Conservation (phyloP, 768 basidiomycete genomes). For the Panellus pusillus region DNA sequence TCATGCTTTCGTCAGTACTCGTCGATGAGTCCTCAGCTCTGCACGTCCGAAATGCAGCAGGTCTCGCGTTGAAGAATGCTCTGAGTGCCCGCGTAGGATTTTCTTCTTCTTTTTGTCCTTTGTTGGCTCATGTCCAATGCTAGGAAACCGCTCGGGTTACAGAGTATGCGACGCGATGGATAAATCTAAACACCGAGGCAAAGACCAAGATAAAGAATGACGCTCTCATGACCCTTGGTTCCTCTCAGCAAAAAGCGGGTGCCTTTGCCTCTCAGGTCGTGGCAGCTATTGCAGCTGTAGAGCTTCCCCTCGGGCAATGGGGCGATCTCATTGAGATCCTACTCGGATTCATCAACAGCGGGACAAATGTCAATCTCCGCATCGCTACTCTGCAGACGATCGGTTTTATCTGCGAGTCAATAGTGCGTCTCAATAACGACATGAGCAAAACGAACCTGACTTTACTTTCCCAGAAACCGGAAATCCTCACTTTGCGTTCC, state of each 20-base stretch:
- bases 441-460: slow-evolving; percentile 18
- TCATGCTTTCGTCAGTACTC: slow-evolving; percentile 84
- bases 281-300: slow-evolving; percentile 90
- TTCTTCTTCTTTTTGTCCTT: slow-evolving; percentile 22
- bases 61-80: slow-evolving; percentile 95
- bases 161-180: slow-evolving; percentile 80
- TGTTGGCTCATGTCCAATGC: slow-evolving; percentile 20
- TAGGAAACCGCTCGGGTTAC: slow-evolving; percentile 77
- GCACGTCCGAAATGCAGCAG: slow-evolving; percentile 92
- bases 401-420: slow-evolving; percentile 95
- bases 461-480: slow-evolving; percentile 74
- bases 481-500: slow-evolving; percentile 82
- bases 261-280: slow-evolving; percentile 91
- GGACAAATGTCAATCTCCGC: slow-evolving; percentile 67
- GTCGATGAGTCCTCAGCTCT: slow-evolving; percentile 68
- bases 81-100: slow-evolving; percentile 81
- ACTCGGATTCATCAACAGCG: slow-evolving; percentile 82
- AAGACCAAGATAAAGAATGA: slow-evolving; percentile 87
- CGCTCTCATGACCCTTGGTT: slow-evolving; percentile 79
- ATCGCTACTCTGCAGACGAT: slow-evolving; percentile 92
- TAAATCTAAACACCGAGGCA: slow-evolving; percentile 64
- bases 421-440: slow-evolving; percentile 59
- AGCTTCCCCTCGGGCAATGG: slow-evolving; percentile 89
- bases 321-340: slow-evolving; percentile 85
- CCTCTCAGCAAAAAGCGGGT: slow-evolving; percentile 69